A percentile compares a stretch with the other conserved stretches of the same genome.
Evolutionary conservation across 768 basidiomycete species (phyloP).

Genomic region (Lentinula aciculospora): DNA sequence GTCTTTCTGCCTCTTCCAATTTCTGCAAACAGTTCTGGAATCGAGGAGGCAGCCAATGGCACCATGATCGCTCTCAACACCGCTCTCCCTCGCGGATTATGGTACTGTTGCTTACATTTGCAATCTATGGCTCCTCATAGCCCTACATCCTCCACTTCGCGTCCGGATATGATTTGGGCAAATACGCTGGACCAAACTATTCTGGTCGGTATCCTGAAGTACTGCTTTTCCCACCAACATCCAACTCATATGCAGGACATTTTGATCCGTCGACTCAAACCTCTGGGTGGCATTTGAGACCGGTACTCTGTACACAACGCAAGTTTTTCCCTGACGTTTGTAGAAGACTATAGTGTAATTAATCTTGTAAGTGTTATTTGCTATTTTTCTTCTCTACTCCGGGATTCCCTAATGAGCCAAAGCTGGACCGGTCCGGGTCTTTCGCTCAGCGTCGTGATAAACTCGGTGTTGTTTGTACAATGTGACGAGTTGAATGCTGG

Average conservation of each 20-base stretch:
- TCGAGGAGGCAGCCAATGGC: slow-evolving; percentile 21
- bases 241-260: slow-evolving; percentile 32
- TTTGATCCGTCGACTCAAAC: too few species aligned
- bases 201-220: slow-evolving; percentile 18
- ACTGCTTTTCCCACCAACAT: neutral
- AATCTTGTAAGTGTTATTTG: slow-evolving; percentile 10
- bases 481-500: neutral
- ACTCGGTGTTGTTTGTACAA: neutral
- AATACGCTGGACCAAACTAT: slow-evolving; percentile 28
- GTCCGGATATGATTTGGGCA: slow-evolving; percentile 28
- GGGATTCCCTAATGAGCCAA: neutral
- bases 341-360: slow-evolving; percentile 27
- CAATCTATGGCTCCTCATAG: slow-evolving; percentile 25
- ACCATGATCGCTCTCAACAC: slow-evolving; percentile 25
- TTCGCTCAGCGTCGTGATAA: neutral
- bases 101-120: slow-evolving; percentile 27
- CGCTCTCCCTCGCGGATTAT: slow-evolving; percentile 26
- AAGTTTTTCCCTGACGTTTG: slow-evolving; percentile 23
- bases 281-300: slow-evolving; percentile 25
- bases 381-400: neutral
- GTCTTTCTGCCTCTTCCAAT: neutral
- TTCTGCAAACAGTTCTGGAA: slow-evolving; percentile 13
- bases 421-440: neutral
- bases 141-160: slow-evolving; percentile 17
- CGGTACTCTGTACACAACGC: slow-evolving; percentile 20